Base-by-base conservation (phyloP, 1,139 yeast species). In the Pichia sp. region DNA sequence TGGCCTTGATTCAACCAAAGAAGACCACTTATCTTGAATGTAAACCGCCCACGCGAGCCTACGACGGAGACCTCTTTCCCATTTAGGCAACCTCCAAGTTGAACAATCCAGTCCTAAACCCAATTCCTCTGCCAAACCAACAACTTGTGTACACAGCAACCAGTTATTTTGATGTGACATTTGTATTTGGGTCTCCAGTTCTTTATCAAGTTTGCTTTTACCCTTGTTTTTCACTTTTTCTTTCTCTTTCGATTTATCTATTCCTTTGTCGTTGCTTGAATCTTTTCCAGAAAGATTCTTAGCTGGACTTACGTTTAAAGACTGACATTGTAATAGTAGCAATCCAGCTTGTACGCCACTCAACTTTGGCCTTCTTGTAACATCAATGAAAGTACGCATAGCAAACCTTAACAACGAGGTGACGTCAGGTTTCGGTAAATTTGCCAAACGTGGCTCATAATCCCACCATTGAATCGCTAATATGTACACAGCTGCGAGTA, bases 21-120 rank as follows among this genome's bases (percentile, higher is more conserved):
- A 74, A 4, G 85, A 74, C 97, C 97, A 90, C 65, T 89, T 88
- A 62, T 88, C 96, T 67, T 88, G 95, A 52, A 86, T 74, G 74
- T 82, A 89, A 1, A 88, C 95, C 0, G 96, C 96, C 97, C 97
- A 90, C 0, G 96, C 96, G 48, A 90, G 70, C 52, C 96, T 74
- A 61, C 88, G 80, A 49, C 97, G 74, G 46, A 90, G 70, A 1
- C 95, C 93, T 50, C 95, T 74, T 65, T 90, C 97, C 97, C 97
- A 90, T 61, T 85, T 83, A 0, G 97, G 97, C 36, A 90, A 69
- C 62, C 87, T 83, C 97, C 97, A 90, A 56, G 78, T 79, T 52
- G 85, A 82, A 64, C 97, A 90, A 64, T 89, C 91, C 18, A 87
- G 74, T 0, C 96, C 96, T 12, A 90, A 71, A 0, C 96, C 96